Percentiles rank a stretch among this genome's conserved stretches.
These are phyloP conservation scores for Adiantum capillusveneris DNA, from an alignment of 75 land plant species.

Conservation along the genomic window DNA sequence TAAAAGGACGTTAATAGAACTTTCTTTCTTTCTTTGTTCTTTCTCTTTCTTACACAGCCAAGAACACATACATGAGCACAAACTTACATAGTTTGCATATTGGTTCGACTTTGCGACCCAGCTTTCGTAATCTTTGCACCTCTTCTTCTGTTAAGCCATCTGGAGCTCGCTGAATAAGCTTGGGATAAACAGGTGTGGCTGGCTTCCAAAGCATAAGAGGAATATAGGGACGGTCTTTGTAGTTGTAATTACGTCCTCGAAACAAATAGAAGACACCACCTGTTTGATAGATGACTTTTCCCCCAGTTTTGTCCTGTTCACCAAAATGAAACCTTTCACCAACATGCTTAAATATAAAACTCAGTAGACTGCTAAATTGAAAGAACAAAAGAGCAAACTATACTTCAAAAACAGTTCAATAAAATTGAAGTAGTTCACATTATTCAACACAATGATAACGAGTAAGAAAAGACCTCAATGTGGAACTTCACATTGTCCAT, in stretches of 20 bases:
- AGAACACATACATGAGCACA: neutral
- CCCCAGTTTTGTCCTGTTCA: constrained; percentile 84
- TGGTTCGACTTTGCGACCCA: constrained; percentile 50
- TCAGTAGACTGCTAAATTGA: too few relatives aligned
- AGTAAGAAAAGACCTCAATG: constrained; percentile 51
- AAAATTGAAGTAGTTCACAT: too few relatives aligned
- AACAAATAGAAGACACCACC: constrained; percentile 80
- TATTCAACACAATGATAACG: too few relatives aligned
- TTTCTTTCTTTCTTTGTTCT: too few relatives aligned
- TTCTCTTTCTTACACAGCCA: too few relatives aligned
- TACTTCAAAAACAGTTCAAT: too few relatives aligned
- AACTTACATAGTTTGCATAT: constrained; percentile 61
- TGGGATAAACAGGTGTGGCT: constrained; percentile 74
- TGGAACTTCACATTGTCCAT: constrained; percentile 85
- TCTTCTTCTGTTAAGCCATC: constrained; percentile 77
- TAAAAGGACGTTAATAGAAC: too few relatives aligned
- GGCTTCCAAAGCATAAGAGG: constrained; percentile 98
- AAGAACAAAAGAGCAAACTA: constrained; percentile 56
- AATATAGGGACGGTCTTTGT: constrained; percentile 58
- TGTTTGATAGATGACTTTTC: constrained; percentile 54
- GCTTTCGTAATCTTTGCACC: constrained; percentile 52
- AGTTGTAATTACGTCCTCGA: constrained; percentile 86
- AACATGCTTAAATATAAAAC: too few relatives aligned
- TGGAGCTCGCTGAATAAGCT: constrained; percentile 53
- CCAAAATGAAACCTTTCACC: constrained; percentile 63